Evolutionary conservation across 2,329 filamentous ascomycete genomes (phyloP).

Genomic region (Gremmenia infestans): DNA sequence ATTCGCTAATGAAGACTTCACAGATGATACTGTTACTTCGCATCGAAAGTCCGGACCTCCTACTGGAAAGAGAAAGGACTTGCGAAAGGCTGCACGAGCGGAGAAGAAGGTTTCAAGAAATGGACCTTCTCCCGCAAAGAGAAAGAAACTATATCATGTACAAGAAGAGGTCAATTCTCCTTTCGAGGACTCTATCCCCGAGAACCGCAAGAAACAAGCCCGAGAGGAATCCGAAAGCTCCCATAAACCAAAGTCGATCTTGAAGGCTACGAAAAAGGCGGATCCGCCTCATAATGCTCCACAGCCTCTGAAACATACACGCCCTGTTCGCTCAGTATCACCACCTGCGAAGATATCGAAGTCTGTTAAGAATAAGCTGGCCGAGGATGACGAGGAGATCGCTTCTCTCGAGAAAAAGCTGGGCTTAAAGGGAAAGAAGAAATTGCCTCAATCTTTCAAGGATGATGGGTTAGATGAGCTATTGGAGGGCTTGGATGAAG

Average conservation of each 20-base stretch:
- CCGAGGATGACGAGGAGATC: slow-evolving; percentile 84
- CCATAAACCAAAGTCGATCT: slow-evolving; percentile 26
- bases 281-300: slow-evolving; percentile 6
- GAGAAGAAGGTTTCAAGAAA: slow-evolving; percentile 27
- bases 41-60: slow-evolving; percentile 14
- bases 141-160: slow-evolving; percentile 20
- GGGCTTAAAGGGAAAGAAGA: slow-evolving; percentile 72
- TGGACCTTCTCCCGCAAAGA: slow-evolving; percentile 25
- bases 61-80: slow-evolving; percentile 28
- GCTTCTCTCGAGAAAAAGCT: slow-evolving; percentile 81
- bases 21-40: slow-evolving; percentile 19
- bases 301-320: too few species aligned
- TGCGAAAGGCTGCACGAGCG: slow-evolving; percentile 28
- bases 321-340: slow-evolving; percentile 9
- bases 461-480: slow-evolving; percentile 82
- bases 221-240: slow-evolving; percentile 1
- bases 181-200: background rate
- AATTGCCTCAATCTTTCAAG: slow-evolving; percentile 64
- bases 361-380: slow-evolving; percentile 57
- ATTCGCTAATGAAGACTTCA: background rate
- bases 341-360: slow-evolving; percentile 21
- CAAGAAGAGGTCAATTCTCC: background rate
- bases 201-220: slow-evolving; percentile 1
- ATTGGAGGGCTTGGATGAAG: slow-evolving; percentile 60
- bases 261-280: slow-evolving; percentile 24